Evolutionary conservation across 1,139 yeast genomes (phyloP), one percentile per base, ranked within the genome.

Genomic region (Diutina mesorugosa): DNA sequence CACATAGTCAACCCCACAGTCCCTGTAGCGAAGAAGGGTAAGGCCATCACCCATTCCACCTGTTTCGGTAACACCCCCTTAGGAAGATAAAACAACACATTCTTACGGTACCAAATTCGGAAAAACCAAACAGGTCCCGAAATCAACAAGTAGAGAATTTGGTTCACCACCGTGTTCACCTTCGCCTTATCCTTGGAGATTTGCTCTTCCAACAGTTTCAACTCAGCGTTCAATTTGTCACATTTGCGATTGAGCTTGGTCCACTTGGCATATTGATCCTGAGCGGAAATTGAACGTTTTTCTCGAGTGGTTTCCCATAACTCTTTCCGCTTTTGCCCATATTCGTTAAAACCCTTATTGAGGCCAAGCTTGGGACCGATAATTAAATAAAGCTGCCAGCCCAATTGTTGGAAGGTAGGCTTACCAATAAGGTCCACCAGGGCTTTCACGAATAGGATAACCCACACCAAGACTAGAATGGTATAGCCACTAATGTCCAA

Each of bases 181-280:
- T 61, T 59, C 3, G 74, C 66, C 61, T 76, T 76, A 48, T 72
- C 70, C 5, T 67, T 59, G 3, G 72, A 66, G 14, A 82, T 67
- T 3, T 66, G 63, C 21, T 69, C 68, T 55, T 72, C 77, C 57
- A 81, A 65, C 16, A 64, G 61, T 32, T 76, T 79, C 55, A 87
- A 71, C 60, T 86, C 83, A 10, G 71, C 73, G 56, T 76, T 74
- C 57, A 88, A 67, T 60, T 80, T 78, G 60, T 86, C 91, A 58
- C 78, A 72, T 63, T 79, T 80, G 55, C 99, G 79, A 64, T 90
- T 91, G 61, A 91, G 77, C 67, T 90, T 90, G 3, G 98, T 95
- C 99, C 99, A 93, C 64, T 81, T 85, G 54, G 98, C 97, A 68
- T 91, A 93, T 64, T 93, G 85, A 66, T 93, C 97, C 68, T 91